Percentiles rank a stretch among this genome's conserved stretches.
Evolutionary conservation across 192 early-diverging fungal species (phyloP).

Genomic region (Gonapodya sp.): DNA sequence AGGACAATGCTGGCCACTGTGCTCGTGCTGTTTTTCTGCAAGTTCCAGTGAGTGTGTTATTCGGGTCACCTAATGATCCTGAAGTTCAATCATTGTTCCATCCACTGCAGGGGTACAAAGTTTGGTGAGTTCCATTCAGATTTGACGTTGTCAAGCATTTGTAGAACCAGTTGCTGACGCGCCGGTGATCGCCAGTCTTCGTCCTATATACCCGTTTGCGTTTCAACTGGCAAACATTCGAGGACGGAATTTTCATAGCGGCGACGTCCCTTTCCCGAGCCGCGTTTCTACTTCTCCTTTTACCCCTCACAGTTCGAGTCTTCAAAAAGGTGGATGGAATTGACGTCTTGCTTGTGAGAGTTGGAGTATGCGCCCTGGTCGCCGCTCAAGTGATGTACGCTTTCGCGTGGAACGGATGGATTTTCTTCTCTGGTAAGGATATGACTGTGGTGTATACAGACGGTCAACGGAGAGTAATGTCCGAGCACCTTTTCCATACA

Average conservation of each 20-base stretch:
- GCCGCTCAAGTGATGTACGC: not conserved
- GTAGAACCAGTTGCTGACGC: not conserved
- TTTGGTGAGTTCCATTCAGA: not conserved
- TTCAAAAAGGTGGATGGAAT: not conserved
- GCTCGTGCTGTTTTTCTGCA: not conserved
- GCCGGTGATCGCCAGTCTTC: constrained; percentile 5
- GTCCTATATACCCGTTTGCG: constrained; percentile 4
- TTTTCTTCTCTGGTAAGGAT: not conserved
- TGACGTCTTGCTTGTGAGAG: not conserved
- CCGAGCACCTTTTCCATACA: not conserved
- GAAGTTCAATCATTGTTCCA: not conserved
- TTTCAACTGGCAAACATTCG: constrained; percentile 4
- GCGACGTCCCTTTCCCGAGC: not conserved
- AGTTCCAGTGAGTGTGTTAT: not conserved
- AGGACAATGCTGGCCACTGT: not conserved
- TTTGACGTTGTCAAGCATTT: not conserved
- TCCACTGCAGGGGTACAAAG: not conserved
- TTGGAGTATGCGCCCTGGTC: not conserved
- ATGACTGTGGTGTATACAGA: not conserved
- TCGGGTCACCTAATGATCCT: not conserved
- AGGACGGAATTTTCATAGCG: not conserved
- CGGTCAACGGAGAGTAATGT: not conserved
- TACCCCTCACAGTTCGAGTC: not conserved
- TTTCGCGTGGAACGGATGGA: not conserved
- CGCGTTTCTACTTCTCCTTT: not conserved